Conservation (phyloP, 2,329 filamentous ascomycete genomes). For the Cordyceps cateniannulata region DNA sequence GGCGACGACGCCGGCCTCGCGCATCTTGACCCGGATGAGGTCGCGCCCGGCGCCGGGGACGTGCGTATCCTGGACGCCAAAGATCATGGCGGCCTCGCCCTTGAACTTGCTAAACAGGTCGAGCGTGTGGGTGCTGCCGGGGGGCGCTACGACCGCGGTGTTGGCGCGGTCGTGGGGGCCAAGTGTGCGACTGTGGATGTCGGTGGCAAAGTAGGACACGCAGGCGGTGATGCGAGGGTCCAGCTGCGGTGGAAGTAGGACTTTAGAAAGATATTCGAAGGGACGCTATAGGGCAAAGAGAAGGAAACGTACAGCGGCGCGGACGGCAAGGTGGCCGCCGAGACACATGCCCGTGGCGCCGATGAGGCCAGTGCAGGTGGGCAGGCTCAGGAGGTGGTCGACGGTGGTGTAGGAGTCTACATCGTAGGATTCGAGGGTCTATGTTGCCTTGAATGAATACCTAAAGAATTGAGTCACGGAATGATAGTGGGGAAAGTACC, state of each 20-base stretch:
- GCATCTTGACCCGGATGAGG: constrained; percentile 73
- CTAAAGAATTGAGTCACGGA: not conserved
- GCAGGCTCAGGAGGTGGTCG: constrained; percentile 62
- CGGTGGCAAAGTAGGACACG: constrained; percentile 88
- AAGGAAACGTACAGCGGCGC: constrained; percentile 39
- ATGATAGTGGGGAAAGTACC: constrained; percentile 31
- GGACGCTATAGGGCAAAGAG: not conserved
- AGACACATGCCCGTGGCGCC: constrained; percentile 87
- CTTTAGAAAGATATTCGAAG: not conserved
- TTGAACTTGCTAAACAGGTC: constrained; percentile 59
- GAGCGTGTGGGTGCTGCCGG: constrained; percentile 41
- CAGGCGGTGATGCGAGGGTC: constrained; percentile 70
- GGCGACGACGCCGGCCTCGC: constrained; percentile 67
- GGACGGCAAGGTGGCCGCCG: constrained; percentile 75
- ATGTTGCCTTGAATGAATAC: not conserved
- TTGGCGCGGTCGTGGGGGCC: constrained; percentile 52
- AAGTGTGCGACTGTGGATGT: constrained; percentile 74
- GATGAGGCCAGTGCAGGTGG: constrained; percentile 75
- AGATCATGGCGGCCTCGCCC: constrained; percentile 84
- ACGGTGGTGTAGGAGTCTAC: constrained; percentile 65
- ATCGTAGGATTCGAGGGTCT: constrained; percentile 82
- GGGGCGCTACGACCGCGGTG: constrained; percentile 31
- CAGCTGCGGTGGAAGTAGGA: constrained; percentile 36
- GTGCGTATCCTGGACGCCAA: constrained; percentile 85
- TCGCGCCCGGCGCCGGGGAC: constrained; percentile 78